Base-by-base conservation (phyloP, 1,284 basidiomycete species). In the Cutaneotrichosporon dermatis region DNA sequence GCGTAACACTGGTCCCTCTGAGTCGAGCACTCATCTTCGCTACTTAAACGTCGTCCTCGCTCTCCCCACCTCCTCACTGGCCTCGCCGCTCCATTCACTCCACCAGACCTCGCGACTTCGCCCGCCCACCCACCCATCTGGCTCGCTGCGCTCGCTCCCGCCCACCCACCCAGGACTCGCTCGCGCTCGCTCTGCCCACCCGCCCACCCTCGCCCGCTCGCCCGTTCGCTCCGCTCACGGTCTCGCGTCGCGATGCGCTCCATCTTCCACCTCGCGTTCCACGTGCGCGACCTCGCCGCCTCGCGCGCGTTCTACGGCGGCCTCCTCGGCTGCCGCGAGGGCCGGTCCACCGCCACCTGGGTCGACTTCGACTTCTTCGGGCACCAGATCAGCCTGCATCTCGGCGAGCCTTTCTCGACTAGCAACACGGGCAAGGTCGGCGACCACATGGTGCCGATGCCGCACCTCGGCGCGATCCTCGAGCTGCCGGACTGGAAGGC, bases 351-450 rank as follows among this genome's bases (percentile, higher is more conserved):
- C n/a, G 58, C 54, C 6, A 63, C 62, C 11, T 63, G 62, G 62
- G 62, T 63, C 55, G 62, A 63, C 56, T 63, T 58, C 9, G 59
- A 63, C 62, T 63, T 63, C 39, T 63, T 63, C 59, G 62, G 62
- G 13, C 62, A 63, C 62, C 62, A 63, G 51, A 63, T 63, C 54
- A 45, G 39, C 37, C 62, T 63, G 34, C 62, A 63, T 53, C 44
- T 63, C 53, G 62, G 62, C 49, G 62, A 63, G 58, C 62, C 62
- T 13, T 63, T 63, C 46, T 25, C 34, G 50, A 63, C 62, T 9
- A 54, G 58, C 45, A 60, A 63, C 58, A 63, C 62, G 8, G 62
- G 62, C 52, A 58, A 58, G 44, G 62, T 63, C 42, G 62, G 62
- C 58, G 59, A 63, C 56, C 62, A 63, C 62, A 58, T 60, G 58